These are phyloP conservation scores for Didymella sp. DNA, from an alignment of 2,329 filamentous ascomycete genomes.

Conservation along the genomic window DNA sequence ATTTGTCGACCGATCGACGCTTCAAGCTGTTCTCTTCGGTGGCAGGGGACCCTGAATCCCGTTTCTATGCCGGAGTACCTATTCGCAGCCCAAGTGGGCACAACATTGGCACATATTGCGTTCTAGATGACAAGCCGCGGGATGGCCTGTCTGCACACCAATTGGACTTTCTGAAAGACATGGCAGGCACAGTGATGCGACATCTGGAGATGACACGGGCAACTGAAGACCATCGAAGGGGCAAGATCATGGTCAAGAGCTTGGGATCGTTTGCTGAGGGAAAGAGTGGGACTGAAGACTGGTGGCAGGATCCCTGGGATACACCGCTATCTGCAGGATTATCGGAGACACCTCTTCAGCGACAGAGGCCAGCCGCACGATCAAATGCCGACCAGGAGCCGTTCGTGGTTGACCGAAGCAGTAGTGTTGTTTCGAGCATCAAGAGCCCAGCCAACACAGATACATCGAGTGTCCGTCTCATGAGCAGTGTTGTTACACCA, in stretches of 20 bases:
- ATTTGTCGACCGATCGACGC: slow-evolving; percentile 46
- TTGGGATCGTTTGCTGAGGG: slow-evolving; percentile 49
- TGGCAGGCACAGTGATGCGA: slow-evolving; percentile 63
- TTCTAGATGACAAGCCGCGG: slow-evolving; percentile 65
- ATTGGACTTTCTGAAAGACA: slow-evolving; percentile 62
- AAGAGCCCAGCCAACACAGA: slow-evolving; percentile 28
- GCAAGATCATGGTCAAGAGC: slow-evolving; percentile 60
- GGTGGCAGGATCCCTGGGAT: slow-evolving; percentile 45
- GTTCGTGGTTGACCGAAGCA: slow-evolving; percentile 23
- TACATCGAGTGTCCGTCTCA: slow-evolving; percentile 27
- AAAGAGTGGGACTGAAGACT: slow-evolving; percentile 44
- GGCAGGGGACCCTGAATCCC: slow-evolving; percentile 38
- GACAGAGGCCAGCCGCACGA: slow-evolving; percentile 26
- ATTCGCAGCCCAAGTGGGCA: slow-evolving; percentile 64
- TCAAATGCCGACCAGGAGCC: slow-evolving; percentile 27
- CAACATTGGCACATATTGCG: slow-evolving; percentile 66
- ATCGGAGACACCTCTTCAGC: slow-evolving; percentile 28
- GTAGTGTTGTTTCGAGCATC: slow-evolving; percentile 33
- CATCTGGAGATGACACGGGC: slow-evolving; percentile 65
- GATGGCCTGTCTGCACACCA: slow-evolving; percentile 58
- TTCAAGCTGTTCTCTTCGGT: slow-evolving; percentile 48
- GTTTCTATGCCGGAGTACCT: slow-evolving; percentile 67
- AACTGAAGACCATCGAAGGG: slow-evolving; percentile 60
- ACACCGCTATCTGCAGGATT: slow-evolving; percentile 17
- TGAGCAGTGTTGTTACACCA: slow-evolving; percentile 31